Evolutionary conservation across 73 alveolate species (phyloP), one percentile per base, ranked within the genome.

Genomic region (Paramecium bursaria): DNA sequence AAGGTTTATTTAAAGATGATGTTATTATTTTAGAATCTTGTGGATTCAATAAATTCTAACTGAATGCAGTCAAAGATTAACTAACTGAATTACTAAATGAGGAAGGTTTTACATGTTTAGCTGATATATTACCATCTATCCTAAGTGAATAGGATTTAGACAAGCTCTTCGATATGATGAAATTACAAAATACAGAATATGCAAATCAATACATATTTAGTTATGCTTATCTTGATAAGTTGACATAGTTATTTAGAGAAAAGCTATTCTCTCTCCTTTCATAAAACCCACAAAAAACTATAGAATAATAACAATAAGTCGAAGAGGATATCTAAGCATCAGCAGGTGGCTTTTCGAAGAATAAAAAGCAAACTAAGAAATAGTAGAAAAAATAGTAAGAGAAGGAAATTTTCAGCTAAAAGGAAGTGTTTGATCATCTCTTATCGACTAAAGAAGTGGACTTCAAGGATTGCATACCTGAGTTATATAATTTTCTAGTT

Each of bases 261-360:
- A 67, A 67, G 50, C 33, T 67, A 7, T 39, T 67, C 44, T 42
- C 33, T 9, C 44, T n/a, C 3, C 33, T 67, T 67, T 67, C 33
- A 15, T 9, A 31, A 1, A 67, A 42, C 33, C 82, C 82, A 2
- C 3, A 31, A 10, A 67, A 67, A 42, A 39, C 44, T 26, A 35
- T 67, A 7, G 82, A 67, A 67, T 42, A 67, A 67, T 2, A 31
- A 17, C 13, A 67, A 67, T 13, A 67, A 42, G 55, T 39, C 1
- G 82, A 67, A 5, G 48, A 42, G 3, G 55, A 67, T 21, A 67
- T 67, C 26, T 27, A 67, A 42, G 82, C 82, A 11, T 67, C 82
- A 15, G 82, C 82, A 35, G 82, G 82, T 9, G 82, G 82, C 15
- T 39, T 67, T 67, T 19, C 82, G 1, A 67, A 67, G 5, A 67